Evolutionary conservation across 2,329 filamentous ascomycete genomes (phyloP), one percentile per base, ranked within the genome.

Genomic region (Ophiostoma novo-ulmi): DNA sequence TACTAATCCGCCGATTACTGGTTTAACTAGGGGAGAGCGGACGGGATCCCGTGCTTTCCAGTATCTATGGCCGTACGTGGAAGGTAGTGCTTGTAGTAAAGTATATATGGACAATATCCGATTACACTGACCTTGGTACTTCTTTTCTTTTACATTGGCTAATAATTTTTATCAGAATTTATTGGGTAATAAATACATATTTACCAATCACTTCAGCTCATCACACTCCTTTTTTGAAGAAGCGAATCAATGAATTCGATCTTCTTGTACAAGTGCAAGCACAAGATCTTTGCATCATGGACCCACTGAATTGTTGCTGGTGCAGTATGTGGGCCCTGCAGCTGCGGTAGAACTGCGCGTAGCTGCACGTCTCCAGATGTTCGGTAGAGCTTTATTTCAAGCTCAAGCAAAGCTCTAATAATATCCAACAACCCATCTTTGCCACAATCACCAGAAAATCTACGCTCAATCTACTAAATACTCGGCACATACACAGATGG

Each of bases 401-500:
- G 44, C 44, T 48, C 44, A 44, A 39, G 38, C 10, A 44, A 44
- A 48, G 44, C 44, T 48, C 44, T 20, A 48, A 20, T 48, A 48
- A 20, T 48, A 48, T 8, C 44, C 8, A 3, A 3, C 17, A 48
- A 48, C 17, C 7, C 14, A 14, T 1, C 4, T 17, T 20, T 17
- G 17, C 11, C 41, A 44, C 4, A 44, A 17, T 17, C 0, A 14
- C 41, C 14, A 3, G 13, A 44, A 55, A 26, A 26, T 55, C 48
- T 55, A 26, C 48, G 2, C 20, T 2, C 3, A n/a, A 26, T 13
- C 64, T 10, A 35, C 64, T 5, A 63, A 63, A 35, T 20, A 39
- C 20, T 64, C n/a, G 39, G 17, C 11, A n/a, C 22, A 55, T 58
- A 36, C 14, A 20, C 44, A 4, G 5, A 72, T 72, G 71, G 66